A percentile compares a stretch with the other conserved stretches of the same genome.
Evolutionary conservation across 441 rosid genomes (phyloP).

Genomic region (Adansonia rubrostipa): DNA sequence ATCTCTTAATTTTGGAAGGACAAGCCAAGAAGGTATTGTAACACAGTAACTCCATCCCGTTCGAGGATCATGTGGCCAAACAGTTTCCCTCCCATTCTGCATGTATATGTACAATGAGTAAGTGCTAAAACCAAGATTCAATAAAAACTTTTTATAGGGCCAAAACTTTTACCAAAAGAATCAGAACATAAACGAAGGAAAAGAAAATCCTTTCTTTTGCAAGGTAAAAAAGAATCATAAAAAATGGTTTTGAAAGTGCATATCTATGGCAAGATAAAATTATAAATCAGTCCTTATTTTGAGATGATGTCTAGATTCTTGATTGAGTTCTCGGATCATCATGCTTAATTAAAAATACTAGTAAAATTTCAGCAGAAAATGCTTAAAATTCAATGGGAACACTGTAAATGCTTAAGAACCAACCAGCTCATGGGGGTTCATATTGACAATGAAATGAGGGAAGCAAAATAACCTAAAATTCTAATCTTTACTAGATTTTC

Average conservation of each 20-base stretch:
- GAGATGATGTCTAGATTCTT: slow-evolving; percentile 2
- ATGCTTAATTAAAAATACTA: not conserved
- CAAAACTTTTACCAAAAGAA: not conserved
- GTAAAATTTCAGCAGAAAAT: not conserved
- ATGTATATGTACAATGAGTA: slow-evolving; percentile 20
- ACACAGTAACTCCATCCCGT: slow-evolving; percentile 98
- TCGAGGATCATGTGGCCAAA: slow-evolving; percentile 93
- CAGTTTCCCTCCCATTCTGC: slow-evolving; percentile 88
- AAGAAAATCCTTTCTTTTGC: not conserved
- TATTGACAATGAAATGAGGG: slow-evolving; percentile 2
- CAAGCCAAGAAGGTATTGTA: slow-evolving; percentile 89
- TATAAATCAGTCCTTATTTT: not conserved
- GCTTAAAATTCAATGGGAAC: not conserved
- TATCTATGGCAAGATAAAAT: not conserved
- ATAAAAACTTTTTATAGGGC: not conserved
- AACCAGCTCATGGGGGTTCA: not conserved
- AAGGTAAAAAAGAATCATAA: not conserved
- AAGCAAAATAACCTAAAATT: slow-evolving; percentile 15
- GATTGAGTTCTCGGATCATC: not conserved
- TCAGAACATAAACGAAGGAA: not conserved
- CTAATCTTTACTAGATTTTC: not conserved
- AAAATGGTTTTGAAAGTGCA: not conserved
- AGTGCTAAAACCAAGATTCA: slow-evolving; percentile 12
- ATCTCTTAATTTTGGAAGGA: slow-evolving; percentile 87
- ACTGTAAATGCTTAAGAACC: not conserved